These are phyloP conservation scores for Schizonepeta tenuifolia DNA, from an alignment of 257 asterid genomes.

Conservation along the genomic window DNA sequence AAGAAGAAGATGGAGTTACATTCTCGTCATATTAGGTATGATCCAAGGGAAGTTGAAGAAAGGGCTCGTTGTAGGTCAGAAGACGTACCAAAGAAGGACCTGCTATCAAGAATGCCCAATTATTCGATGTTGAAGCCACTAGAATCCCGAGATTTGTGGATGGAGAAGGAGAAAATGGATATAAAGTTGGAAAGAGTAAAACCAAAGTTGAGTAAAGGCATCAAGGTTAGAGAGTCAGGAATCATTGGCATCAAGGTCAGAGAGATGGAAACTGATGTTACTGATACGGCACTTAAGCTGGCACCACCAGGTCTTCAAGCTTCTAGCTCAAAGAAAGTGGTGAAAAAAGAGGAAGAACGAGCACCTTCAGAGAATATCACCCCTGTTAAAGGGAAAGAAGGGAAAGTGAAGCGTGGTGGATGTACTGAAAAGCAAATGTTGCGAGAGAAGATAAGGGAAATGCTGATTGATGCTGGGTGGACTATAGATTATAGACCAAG, in stretches of 20 bases:
- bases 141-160: constrained; percentile 42
- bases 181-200: constrained; percentile 47
- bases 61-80: constrained; percentile 50
- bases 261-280: constrained; percentile 51
- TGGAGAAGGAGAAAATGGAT: constrained; percentile 47
- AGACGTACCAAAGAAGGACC: constrained; percentile 48
- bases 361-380: constrained; percentile 44
- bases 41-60: constrained; percentile 50
- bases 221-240: constrained; percentile 44
- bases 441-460: constrained; percentile 85
- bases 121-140: constrained; percentile 45
- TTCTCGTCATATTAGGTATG: constrained; percentile 40
- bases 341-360: constrained; percentile 58
- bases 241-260: constrained; percentile 44
- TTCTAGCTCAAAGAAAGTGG: constrained; percentile 58
- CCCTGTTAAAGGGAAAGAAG: constrained; percentile 53
- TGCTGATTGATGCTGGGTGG: constrained; percentile 87
- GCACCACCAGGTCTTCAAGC: constrained; percentile 60
- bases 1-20: constrained; percentile 58
- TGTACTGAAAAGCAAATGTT: constrained; percentile 91
- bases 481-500: constrained; percentile 95
- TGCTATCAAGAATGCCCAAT: constrained; percentile 38
- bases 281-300: constrained; percentile 70
- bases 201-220: constrained; percentile 41
- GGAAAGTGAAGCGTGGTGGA: constrained; percentile 68